Percentiles rank a stretch among this genome's conserved stretches.
phyloP scores from a whole-genome alignment of 805 yeast species.

The Saccharomyces kudriavzevii region DNA sequence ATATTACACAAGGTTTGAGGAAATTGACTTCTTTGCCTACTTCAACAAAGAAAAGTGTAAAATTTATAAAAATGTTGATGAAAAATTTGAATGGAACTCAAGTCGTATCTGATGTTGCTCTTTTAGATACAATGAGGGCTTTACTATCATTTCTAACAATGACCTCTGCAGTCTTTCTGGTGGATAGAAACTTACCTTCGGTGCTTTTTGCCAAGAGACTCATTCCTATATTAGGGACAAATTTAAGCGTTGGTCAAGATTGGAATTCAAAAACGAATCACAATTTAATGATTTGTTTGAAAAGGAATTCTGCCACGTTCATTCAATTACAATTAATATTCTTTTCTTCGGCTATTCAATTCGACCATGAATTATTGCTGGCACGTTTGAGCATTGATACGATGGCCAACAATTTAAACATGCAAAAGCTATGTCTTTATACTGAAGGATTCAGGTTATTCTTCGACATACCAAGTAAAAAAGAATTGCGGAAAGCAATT shows the following conservation, averaged over 20 bases:
- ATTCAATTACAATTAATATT: conserved; percentile 24
- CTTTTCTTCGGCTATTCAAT: conserved; percentile 26
- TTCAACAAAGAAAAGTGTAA: conserved; percentile 16
- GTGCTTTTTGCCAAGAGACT: conserved; percentile 18
- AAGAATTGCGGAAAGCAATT: conserved; percentile 17
- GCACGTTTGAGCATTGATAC: conserved; percentile 17
- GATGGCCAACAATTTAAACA: conserved; percentile 8
- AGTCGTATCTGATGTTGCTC: conserved; percentile 18
- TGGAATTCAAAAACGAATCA: conserved; percentile 15
- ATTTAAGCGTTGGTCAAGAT: conserved; percentile 16
- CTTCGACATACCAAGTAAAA: conserved; percentile 26
- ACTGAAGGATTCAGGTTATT: conserved; percentile 33
- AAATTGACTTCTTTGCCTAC: conserved; percentile 16
- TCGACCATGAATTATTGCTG: conserved; percentile 28
- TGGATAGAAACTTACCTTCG: conserved; percentile 9
- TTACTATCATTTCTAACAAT: conserved; percentile 15
- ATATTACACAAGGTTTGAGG: conserved; percentile 20
- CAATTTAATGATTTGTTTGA: conserved; percentile 7
- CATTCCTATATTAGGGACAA: conserved; percentile 13
- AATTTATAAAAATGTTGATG: conserved; percentile 18
- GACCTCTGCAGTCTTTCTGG: conserved; percentile 15
- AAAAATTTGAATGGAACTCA: conserved; percentile 23
- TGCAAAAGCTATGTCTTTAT: conserved; percentile 27
- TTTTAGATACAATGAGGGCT: conserved; percentile 20
- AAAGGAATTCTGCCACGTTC: conserved; percentile 13